These are phyloP conservation scores for Chloropicon primus DNA, from an alignment of 139 green algal species.

Conservation along the genomic window DNA sequence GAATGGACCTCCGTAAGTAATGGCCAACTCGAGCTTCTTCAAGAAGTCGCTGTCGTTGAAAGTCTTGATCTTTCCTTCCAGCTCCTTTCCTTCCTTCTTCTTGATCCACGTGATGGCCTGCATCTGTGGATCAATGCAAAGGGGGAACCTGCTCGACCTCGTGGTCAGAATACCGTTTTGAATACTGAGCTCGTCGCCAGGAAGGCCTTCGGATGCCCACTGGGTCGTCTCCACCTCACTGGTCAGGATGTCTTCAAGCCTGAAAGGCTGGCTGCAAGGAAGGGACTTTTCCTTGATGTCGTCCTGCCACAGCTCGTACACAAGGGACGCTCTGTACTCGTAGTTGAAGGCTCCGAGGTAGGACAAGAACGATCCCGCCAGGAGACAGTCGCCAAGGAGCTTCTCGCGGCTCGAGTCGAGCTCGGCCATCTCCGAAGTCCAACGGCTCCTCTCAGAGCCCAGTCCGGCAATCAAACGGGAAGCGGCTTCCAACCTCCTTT, in stretches of 20 bases:
- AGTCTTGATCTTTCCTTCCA: slow-evolving; percentile 70
- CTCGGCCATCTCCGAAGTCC: slow-evolving; percentile 51
- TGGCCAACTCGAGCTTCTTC: slow-evolving; percentile 81
- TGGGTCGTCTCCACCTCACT: slow-evolving; percentile 49
- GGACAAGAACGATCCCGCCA: slow-evolving; percentile 58
- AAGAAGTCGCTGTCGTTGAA: slow-evolving; percentile 80
- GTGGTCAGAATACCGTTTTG: slow-evolving; percentile 77
- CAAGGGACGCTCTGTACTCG: slow-evolving; percentile 60
- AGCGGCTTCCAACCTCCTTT: slow-evolving; percentile 55
- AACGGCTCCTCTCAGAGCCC: slow-evolving; percentile 51
- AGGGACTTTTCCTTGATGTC: slow-evolving; percentile 41
- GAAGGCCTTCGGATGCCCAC: slow-evolving; percentile 60
- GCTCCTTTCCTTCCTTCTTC: slow-evolving; percentile 53
- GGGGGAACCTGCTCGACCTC: slow-evolving; percentile 50
- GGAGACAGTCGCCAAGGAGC: slow-evolving; percentile 66
- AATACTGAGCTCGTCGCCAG: slow-evolving; percentile 59
- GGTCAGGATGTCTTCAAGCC: slow-evolving; percentile 58
- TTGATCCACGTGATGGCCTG: slow-evolving; percentile 80
- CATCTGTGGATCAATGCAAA: slow-evolving; percentile 66
- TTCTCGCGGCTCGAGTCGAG: slow-evolving; percentile 29
- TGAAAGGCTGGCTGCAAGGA: slow-evolving; percentile 52
- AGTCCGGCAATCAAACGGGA: slow-evolving; percentile 59
- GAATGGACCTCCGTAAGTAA: slow-evolving; percentile 81
- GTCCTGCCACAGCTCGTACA: slow-evolving; percentile 55
- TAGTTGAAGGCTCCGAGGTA: slow-evolving; percentile 72